Evolutionary conservation across 495 filamentous ascomycete species (phyloP).

Genomic region (Xylaria curta): DNA sequence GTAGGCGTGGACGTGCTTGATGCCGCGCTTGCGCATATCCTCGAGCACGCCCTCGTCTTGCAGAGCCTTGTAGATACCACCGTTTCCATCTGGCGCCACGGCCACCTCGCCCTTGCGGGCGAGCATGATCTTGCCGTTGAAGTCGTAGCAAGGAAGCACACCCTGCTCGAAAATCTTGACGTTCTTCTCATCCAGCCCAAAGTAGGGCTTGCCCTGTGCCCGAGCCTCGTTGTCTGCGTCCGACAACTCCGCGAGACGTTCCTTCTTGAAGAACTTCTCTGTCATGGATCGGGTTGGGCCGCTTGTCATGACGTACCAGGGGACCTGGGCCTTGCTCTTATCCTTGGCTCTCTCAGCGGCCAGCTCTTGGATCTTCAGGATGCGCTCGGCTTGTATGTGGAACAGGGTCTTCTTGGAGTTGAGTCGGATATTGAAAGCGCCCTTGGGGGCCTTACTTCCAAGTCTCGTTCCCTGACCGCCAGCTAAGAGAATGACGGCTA

Average conservation of each 20-base stretch:
- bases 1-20: constrained; percentile 96
- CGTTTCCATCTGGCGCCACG: constrained; percentile 98
- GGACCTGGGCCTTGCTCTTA: constrained; percentile 70
- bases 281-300: constrained; percentile 93
- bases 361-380: constrained; percentile 82
- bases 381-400: constrained; percentile 95
- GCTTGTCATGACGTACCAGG: constrained; percentile 99
- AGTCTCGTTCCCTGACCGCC: constrained; percentile 95
- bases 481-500: constrained; percentile 95
- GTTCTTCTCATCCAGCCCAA: constrained; percentile 84
- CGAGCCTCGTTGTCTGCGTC: constrained; percentile 37
- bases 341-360: constrained; percentile 74
- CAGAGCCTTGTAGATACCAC: constrained; percentile 94
- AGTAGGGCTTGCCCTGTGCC: constrained; percentile 60
- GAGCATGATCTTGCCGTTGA: constrained; percentile 95
- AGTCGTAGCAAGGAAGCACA: constrained; percentile 94
- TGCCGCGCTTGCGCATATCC: constrained; percentile 87
- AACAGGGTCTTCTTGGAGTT: constrained; percentile 93
- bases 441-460: constrained; percentile 94
- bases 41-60: constrained; percentile 79
- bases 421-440: constrained; percentile 93
- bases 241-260: constrained; percentile 54
- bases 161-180: constrained; percentile 97
- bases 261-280: constrained; percentile 87
- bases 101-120: constrained; percentile 91